These are phyloP conservation scores for Komagataella pastoris DNA, from an alignment of 805 yeast species.

Conservation along the genomic window DNA sequence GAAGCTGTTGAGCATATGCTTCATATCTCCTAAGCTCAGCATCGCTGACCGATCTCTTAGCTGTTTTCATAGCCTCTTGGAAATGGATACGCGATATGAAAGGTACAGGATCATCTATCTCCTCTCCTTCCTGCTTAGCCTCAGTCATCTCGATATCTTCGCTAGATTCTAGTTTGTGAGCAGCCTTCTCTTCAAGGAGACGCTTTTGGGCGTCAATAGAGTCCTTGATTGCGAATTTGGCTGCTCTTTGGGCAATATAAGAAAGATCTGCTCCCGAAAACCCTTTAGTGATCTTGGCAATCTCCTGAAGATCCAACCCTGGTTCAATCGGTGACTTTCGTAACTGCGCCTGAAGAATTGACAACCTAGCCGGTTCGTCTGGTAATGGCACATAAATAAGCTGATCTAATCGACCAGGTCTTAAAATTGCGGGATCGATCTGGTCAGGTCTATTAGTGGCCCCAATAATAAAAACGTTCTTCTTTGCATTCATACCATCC, in stretches of 20 bases:
- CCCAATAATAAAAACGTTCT: slow-evolving; percentile 97
- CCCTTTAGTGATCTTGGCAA: slow-evolving; percentile 91
- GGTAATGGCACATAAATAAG: slow-evolving; percentile 97
- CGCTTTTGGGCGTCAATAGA: slow-evolving; percentile 73
- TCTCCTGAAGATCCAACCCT: slow-evolving; percentile 75
- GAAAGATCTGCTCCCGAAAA: slow-evolving; percentile 98
- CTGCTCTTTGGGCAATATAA: slow-evolving; percentile 96
- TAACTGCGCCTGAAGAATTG: slow-evolving; percentile 89
- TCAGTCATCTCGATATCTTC: slow-evolving; percentile 6
- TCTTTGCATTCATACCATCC: slow-evolving; percentile 99
- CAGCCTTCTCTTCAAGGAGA: slow-evolving; percentile 37
- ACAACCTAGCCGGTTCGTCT: slow-evolving; percentile 86
- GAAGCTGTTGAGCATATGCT: slow-evolving; percentile 94
- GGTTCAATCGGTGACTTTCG: slow-evolving; percentile 99
- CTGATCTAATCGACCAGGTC: slow-evolving; percentile 99
- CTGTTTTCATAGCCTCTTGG: slow-evolving; percentile 99
- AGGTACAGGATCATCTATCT: slow-evolving; percentile 90
- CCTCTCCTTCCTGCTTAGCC: slow-evolving; percentile 36
- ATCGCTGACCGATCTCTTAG: slow-evolving; percentile 93
- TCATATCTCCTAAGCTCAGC: slow-evolving; percentile 97
- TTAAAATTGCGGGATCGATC: slow-evolving; percentile 94
- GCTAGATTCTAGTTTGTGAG: slow-evolving; percentile 25
- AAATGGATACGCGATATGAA: slow-evolving; percentile 87
- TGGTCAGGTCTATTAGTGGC: slow-evolving; percentile 99
- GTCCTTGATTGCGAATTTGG: slow-evolving; percentile 96